phyloP scores from a whole-genome alignment of 768 basidiomycete genomes.

The Butyriboletus loyo region DNA sequence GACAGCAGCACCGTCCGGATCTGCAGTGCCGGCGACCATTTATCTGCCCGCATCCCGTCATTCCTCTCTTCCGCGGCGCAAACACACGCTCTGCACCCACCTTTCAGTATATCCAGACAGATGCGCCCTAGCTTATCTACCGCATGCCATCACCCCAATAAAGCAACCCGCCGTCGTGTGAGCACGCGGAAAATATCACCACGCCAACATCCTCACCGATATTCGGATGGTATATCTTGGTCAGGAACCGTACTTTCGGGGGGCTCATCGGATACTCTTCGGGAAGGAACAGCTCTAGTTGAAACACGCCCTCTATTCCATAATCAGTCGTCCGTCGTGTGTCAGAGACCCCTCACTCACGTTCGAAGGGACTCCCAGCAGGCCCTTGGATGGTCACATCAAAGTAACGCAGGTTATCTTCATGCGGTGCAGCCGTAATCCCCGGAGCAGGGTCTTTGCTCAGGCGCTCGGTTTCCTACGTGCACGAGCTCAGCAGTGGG shows the following conservation, averaged over 20 bases:
- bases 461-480: constrained; percentile 94
- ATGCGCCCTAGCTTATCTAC: constrained; percentile 97
- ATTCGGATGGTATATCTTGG: constrained; percentile 99
- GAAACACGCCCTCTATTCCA: constrained; percentile 81
- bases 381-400: constrained; percentile 97
- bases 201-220: constrained; percentile 68
- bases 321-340: constrained; percentile 3
- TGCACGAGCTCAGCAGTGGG: constrained; percentile 19
- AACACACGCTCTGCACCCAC: constrained; percentile 38
- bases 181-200: constrained; percentile 21
- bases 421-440: constrained; percentile 92
- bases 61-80: background rate
- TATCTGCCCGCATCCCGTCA: constrained; percentile 52
- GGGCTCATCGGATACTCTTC: constrained; percentile 99
- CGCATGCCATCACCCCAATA: background rate
- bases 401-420: constrained; percentile 97
- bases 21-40: constrained; percentile 98
- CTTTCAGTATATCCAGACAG: constrained; percentile 97
- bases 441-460: constrained; percentile 96
- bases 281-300: constrained; percentile 95
- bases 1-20: constrained; percentile 97
- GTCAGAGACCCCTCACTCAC: constrained; percentile 42
- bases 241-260: constrained; percentile 95
- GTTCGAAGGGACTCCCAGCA: constrained; percentile 87
- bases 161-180: constrained; percentile 8